Conservation (phyloP, 2,329 filamentous ascomycete species). For the Aspergillus aculeatus region DNA sequence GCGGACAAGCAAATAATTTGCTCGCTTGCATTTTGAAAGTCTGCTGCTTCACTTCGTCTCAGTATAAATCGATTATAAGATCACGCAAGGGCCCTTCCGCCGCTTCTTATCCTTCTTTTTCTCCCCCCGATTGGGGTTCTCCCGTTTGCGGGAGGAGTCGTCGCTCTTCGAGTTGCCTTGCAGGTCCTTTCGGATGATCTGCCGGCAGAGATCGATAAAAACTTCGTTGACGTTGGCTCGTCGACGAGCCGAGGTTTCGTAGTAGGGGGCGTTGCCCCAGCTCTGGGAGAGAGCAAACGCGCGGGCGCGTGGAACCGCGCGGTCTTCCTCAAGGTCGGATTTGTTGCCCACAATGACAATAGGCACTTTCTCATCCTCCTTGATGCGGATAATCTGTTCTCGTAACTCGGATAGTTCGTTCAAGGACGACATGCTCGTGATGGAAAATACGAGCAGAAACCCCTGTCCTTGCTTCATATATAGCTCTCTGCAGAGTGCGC, state of each 20-base stretch:
- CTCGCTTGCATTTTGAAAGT: neutral
- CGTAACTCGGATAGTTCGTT: conserved; percentile 76
- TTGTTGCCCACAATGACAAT: conserved; percentile 94
- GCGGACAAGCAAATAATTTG: conserved; percentile 3
- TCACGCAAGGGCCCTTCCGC: conserved; percentile 41
- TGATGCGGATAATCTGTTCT: conserved; percentile 88
- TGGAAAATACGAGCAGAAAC: conserved; percentile 88
- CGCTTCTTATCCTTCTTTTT: conserved; percentile 34
- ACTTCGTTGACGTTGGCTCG: conserved; percentile 87
- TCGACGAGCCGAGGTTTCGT: conserved; percentile 81
- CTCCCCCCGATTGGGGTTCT: conserved; percentile 35
- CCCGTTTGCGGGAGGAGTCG: conserved; percentile 33
- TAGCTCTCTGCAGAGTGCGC: conserved; percentile 58
- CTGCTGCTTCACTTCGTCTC: neutral
- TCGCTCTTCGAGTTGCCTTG: conserved; percentile 35
- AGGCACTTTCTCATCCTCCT: conserved; percentile 79
- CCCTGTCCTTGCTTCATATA: conserved; percentile 95
- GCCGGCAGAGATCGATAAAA: conserved; percentile 78
- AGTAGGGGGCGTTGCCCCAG: conserved; percentile 86
- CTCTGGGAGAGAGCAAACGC: conserved; percentile 82
- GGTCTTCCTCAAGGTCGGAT: conserved; percentile 82
- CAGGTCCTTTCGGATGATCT: conserved; percentile 72
- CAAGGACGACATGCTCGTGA: conserved; percentile 80
- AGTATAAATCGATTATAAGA: conserved; percentile 29
- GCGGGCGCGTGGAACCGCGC: conserved; percentile 71